Evolutionary conservation across 2,329 filamentous ascomycete species (phyloP).

Genomic region (Aspergillus sergii): DNA sequence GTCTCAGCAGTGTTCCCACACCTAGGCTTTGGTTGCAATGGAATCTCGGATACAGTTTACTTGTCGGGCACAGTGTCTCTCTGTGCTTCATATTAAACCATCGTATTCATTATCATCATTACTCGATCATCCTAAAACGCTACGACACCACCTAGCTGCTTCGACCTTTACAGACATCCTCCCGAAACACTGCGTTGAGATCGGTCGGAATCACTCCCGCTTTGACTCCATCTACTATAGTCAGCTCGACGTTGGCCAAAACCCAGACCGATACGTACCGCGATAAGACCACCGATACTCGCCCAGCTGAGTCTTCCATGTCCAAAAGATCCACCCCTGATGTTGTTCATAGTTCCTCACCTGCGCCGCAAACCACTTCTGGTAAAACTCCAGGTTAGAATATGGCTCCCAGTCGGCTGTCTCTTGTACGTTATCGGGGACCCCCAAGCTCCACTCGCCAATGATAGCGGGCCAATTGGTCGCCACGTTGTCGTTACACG

Average conservation of each 20-base stretch:
- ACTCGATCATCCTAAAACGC: neutral
- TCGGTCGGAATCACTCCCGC: slow-evolving; percentile 45
- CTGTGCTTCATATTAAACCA: neutral
- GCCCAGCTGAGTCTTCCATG: slow-evolving; percentile 57
- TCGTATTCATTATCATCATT: neutral
- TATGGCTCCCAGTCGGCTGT: slow-evolving; percentile 48
- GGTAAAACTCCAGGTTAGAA: slow-evolving; percentile 56
- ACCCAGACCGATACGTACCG: slow-evolving; percentile 17
- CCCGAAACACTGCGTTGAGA: slow-evolving; percentile 16
- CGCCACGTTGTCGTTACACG: slow-evolving; percentile 52
- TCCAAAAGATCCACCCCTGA: slow-evolving; percentile 62
- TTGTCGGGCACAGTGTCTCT: neutral
- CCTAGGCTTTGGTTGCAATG: too few relatives aligned
- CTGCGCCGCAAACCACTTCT: slow-evolving; percentile 60
- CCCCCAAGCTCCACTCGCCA: slow-evolving; percentile 61
- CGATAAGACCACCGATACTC: slow-evolving; percentile 35
- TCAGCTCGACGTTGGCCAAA: slow-evolving; percentile 50
- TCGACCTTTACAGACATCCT: slow-evolving; percentile 6
- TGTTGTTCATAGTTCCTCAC: slow-evolving; percentile 57
- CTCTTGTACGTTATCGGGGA: slow-evolving; percentile 53
- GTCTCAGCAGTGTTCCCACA: too few relatives aligned
- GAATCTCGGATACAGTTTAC: neutral
- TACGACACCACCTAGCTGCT: neutral
- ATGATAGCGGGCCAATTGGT: slow-evolving; percentile 54
- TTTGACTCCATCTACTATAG: slow-evolving; percentile 36